Conservation (phyloP, 208 protist species). For the Polymyxa betae region DNA sequence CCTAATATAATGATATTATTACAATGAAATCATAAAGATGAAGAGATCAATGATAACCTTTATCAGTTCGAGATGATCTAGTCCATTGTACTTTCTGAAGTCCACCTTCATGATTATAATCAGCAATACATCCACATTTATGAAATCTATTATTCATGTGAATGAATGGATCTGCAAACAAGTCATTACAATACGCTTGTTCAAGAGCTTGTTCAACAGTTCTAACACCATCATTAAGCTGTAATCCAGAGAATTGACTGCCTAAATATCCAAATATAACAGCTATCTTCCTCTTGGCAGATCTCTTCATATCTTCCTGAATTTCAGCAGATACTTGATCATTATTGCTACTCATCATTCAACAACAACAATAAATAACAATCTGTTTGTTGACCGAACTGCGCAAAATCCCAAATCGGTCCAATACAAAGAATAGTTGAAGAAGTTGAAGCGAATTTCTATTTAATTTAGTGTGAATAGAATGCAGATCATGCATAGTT, state of each 20-base stretch:
- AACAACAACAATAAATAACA: too few species aligned
- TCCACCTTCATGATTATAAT: background rate
- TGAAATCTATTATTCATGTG: background rate
- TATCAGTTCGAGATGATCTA: background rate
- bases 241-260: background rate
- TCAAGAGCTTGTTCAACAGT: conserved; percentile 21
- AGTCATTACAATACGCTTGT: background rate
- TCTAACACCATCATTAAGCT: background rate
- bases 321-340: too few species aligned
- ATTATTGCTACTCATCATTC: too few species aligned
- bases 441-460: too few species aligned
- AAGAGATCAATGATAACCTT: conserved; percentile 19
- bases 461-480: too few species aligned
- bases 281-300: conserved; percentile 25
- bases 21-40: background rate
- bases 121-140: conserved; percentile 4
- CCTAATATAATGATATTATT: background rate
- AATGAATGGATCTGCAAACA: too few species aligned
- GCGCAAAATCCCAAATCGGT: too few species aligned
- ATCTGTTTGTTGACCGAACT: too few species aligned
- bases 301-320: background rate
- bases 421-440: too few species aligned
- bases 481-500: too few species aligned
- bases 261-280: conserved; percentile 17
- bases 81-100: conserved; percentile 5